Evolutionary conservation across 306 rosid species (phyloP).

Genomic region (Glycyrrhiza uralensis): DNA sequence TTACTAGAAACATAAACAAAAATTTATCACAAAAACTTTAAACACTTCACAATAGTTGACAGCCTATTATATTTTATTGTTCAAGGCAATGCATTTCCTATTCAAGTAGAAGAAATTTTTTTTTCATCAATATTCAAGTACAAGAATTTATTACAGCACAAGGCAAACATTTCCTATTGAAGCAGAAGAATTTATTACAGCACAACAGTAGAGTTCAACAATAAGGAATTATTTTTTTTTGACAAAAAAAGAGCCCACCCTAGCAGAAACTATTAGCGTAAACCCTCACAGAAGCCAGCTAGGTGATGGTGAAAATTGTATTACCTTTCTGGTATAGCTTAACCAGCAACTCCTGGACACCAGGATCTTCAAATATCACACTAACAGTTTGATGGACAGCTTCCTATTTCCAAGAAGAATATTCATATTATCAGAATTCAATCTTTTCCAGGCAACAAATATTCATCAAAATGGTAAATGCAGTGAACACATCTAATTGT

Average conservation of each 20-base stretch:
- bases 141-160: slow-evolving; percentile 4
- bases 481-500: slow-evolving; percentile 2
- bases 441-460: slow-evolving; percentile 20
- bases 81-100: slow-evolving; percentile 4
- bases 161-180: slow-evolving; percentile 2
- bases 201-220: not conserved
- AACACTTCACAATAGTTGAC: not conserved
- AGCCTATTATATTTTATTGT: slow-evolving; percentile 5
- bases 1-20: slow-evolving; percentile 8
- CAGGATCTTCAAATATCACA: slow-evolving; percentile 98
- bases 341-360: slow-evolving; percentile 87
- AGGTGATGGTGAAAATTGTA: not conserved
- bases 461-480: slow-evolving; percentile 15
- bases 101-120: not conserved
- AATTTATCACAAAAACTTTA: not conserved
- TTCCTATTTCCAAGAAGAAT: slow-evolving; percentile 55
- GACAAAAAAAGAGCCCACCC: not conserved
- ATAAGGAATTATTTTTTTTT: not conserved
- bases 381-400: slow-evolving; percentile 91
- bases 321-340: slow-evolving; percentile 72
- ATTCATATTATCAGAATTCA: slow-evolving; percentile 4
- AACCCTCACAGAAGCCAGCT: not conserved
- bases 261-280: not conserved
- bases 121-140: too few species aligned
- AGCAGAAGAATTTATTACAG: not conserved